These are phyloP conservation scores for Ascodesmis nigricans DNA, from an alignment of 495 filamentous ascomycete species.

Conservation along the genomic window DNA sequence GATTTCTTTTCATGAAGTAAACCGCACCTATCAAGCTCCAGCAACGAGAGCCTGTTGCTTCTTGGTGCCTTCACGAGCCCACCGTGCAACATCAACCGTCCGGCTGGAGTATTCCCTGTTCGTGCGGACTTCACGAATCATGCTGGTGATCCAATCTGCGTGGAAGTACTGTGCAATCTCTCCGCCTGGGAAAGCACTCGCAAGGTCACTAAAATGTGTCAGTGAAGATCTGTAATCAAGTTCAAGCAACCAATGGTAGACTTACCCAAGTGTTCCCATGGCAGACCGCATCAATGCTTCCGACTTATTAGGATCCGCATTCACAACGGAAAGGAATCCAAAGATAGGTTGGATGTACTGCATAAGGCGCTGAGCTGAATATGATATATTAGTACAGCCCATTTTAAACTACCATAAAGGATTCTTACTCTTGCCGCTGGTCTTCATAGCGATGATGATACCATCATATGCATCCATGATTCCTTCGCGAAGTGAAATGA, in stretches of 20 bases:
- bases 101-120: conserved; percentile 65
- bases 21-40: too few relatives aligned
- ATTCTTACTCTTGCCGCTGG: conserved; percentile 44
- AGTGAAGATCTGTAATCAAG: conserved; percentile 22
- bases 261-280: conserved; percentile 93
- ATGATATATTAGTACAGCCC: conserved; percentile 12
- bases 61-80: conserved; percentile 95
- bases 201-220: conserved; percentile 47
- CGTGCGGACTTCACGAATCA: conserved; percentile 68
- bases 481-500: conserved; percentile 80
- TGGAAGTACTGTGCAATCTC: conserved; percentile 66
- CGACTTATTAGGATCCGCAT: conserved; percentile 60
- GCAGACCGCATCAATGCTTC: conserved; percentile 76
- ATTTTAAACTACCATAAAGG: not conserved
- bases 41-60: conserved; percentile 44
- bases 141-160: conserved; percentile 63
- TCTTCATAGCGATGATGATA: conserved; percentile 79
- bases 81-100: conserved; percentile 83
- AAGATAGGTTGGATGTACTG: conserved; percentile 76
- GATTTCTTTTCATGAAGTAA: too few relatives aligned
- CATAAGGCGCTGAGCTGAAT: conserved; percentile 42
- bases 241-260: conserved; percentile 5
- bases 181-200: conserved; percentile 79
- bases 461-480: conserved; percentile 99
- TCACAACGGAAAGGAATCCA: conserved; percentile 61